Base-by-base conservation (phyloP, 2,329 filamentous ascomycete species). In the Fusarium sp. region DNA sequence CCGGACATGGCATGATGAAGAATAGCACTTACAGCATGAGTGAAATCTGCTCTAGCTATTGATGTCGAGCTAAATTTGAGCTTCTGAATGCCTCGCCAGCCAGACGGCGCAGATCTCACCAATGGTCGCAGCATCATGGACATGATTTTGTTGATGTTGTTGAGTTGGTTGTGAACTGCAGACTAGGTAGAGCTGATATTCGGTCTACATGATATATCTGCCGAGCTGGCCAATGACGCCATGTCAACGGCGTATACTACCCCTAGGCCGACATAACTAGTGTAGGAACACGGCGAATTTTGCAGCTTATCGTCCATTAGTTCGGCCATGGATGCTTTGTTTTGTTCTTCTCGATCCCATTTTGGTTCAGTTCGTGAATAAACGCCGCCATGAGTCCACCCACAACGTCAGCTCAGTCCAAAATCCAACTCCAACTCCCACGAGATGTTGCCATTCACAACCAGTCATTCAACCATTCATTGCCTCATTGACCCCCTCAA, bases 1-100 rank as follows among this genome's bases (percentile, higher is more conserved):
- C 7, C n/a, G 59, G 34, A 25, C 48, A 70, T 70, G 65, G 71
- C 65, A 73, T 43, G 32, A 57, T 54, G 35, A 13, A 58, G 27
- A 32, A 23, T 34, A 54, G 30, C 23, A 79, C 84, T 79, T 81
- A 86, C 84, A n/a, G 82, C 82, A 72, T 87, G 86, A 2, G 85
- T 85, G 61, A 87, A 88, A 76, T 88, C 86, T 16, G 83, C 84
- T 8, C 67, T 73, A 1, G 66, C 67, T 7, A 78, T 66, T 6
- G 81, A 41, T 9, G 82, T 83, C 9, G 81, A 80, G 52, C 84
- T 85, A 64, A 87, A 87, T 18, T 43, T 56, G 6, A 70, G 69
- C 18, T 62, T 76, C n/a, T 79, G 75, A 5, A 67, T 10, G 18
- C 25, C 23, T 30, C 61, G 25, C 18, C 58, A 20, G 16, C 30